phyloP scores from a whole-genome alignment of 129 eudicot genomes.

The Ambrosia trifida region DNA sequence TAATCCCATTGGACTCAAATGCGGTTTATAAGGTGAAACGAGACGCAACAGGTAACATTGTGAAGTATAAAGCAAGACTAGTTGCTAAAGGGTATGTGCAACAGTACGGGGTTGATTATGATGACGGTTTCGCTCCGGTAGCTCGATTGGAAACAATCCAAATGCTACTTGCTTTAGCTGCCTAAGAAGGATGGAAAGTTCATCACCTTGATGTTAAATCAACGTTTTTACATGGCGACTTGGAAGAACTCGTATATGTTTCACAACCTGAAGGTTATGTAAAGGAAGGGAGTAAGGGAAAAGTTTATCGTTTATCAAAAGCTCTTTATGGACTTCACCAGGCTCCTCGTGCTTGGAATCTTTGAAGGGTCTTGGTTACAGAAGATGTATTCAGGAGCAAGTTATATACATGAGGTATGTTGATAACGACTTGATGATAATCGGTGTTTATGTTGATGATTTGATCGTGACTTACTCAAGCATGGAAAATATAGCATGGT shows the following conservation, averaged over 20 bases:
- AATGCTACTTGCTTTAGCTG: neutral
- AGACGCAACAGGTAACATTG: neutral
- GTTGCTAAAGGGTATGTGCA: neutral
- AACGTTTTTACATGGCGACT: neutral
- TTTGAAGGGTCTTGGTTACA: no score
- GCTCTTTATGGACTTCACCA: no score
- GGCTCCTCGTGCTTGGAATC: no score
- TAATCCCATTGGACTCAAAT: neutral
- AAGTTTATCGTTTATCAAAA: no score
- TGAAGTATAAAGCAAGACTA: neutral
- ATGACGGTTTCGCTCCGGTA: neutral
- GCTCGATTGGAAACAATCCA: neutral
- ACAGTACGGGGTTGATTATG: neutral
- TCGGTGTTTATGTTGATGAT: no score
- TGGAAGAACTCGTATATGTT: neutral
- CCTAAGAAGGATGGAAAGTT: neutral
- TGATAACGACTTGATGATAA: no score
- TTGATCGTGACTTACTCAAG: no score
- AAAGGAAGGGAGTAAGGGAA: neutral
- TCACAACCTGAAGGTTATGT: neutral
- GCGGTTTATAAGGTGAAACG: neutral
- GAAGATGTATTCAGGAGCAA: no score
- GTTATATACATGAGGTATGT: no score
- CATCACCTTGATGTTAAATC: neutral
- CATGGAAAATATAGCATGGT: no score